Percentiles rank a stretch among this genome's conserved stretches.
Conservation (phyloP, 257 asterid species). For the Cynanchum wilfordii region DNA sequence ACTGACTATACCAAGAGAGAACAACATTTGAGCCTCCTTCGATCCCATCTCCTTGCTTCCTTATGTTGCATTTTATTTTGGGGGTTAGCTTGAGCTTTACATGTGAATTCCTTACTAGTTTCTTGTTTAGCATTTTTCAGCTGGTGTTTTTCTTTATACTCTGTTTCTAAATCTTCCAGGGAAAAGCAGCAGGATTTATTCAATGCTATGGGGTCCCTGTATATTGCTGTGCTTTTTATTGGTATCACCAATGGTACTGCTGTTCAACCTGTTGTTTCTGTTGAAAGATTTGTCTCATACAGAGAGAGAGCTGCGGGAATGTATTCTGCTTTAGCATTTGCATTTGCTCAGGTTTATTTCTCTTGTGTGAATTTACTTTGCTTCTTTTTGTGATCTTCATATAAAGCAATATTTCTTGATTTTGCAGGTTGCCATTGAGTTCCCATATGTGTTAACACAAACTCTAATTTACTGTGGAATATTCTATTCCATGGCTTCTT, state of each 20-base stretch:
- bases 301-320: conserved; percentile 96
- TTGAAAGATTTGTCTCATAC: conserved; percentile 87
- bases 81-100: neutral
- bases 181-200: conserved; percentile 85
- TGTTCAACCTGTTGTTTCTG: conserved; percentile 94
- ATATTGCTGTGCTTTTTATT: conserved; percentile 73
- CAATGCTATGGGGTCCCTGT: conserved; percentile 95
- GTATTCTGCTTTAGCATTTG: conserved; percentile 87
- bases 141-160: neutral
- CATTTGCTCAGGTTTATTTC: conserved; percentile 72
- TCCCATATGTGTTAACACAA: conserved; percentile 75
- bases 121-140: neutral
- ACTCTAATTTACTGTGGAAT: conserved; percentile 57
- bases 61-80: neutral
- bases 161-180: conserved; percentile 37
- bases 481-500: conserved; percentile 78
- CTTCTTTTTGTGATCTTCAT: neutral
- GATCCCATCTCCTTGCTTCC: neutral
- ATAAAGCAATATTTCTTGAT: neutral
- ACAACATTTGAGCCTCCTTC: neutral
- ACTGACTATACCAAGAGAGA: neutral
- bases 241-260: conserved; percentile 86
- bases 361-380: conserved; percentile 2
- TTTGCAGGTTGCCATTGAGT: conserved; percentile 76
- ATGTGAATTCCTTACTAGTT: neutral